Evolutionary conservation across 352 stramenopile genomes (phyloP).

Genomic region (Phytophthora pini): DNA sequence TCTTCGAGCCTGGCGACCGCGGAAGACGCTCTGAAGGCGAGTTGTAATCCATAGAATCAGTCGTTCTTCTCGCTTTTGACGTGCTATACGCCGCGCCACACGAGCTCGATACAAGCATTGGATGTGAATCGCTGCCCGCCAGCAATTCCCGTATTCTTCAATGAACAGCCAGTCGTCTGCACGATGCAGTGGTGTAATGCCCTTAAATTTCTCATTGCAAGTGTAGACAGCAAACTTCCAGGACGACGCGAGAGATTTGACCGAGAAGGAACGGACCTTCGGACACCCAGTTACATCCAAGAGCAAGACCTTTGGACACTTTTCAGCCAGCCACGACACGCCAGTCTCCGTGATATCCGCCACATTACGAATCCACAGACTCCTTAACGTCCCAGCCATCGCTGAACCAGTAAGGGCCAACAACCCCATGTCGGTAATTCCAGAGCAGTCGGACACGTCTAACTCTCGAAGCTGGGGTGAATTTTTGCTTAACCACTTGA

Average conservation of each 20-base stretch:
- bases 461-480: conserved; percentile 80
- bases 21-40: conserved; percentile 68
- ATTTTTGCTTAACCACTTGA: conserved; percentile 47
- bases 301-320: conserved; percentile 62
- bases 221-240: conserved; percentile 70
- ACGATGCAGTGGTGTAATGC: conserved; percentile 75
- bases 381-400: conserved; percentile 48
- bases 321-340: conserved; percentile 88
- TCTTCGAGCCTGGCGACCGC: conserved; percentile 64
- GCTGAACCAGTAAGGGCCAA: conserved; percentile 62
- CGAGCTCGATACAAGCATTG: conserved; percentile 73
- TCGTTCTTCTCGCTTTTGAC: conserved; percentile 53
- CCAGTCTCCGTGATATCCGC: conserved; percentile 73
- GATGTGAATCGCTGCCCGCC: conserved; percentile 66
- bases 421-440: conserved; percentile 82
- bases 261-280: conserved; percentile 52
- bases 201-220: conserved; percentile 67
- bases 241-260: conserved; percentile 57
- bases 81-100: conserved; percentile 49
- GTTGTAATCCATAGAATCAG: conserved; percentile 62
- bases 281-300: conserved; percentile 69
- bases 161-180: conserved; percentile 85
- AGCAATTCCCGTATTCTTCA: conserved; percentile 85
- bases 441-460: conserved; percentile 74
- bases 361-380: conserved; percentile 74